Conservation (phyloP, 306 rosid genomes). For the Betula pendula region DNA sequence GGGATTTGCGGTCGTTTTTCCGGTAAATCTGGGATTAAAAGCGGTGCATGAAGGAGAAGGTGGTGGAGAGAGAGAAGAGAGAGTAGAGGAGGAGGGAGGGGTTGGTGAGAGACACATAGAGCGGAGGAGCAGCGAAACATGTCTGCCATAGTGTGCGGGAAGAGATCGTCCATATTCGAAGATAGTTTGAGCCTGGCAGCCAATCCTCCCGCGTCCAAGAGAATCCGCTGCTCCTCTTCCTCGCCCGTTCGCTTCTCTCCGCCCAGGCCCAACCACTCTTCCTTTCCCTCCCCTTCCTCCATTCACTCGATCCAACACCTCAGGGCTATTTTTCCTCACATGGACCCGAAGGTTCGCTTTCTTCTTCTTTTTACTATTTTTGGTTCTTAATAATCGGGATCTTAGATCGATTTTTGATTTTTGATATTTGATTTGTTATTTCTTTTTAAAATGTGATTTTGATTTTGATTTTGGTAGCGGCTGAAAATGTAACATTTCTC, state of each 20-base stretch:
- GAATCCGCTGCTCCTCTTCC: slow-evolving; percentile 64
- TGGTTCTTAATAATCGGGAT: background rate
- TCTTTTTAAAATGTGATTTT: background rate
- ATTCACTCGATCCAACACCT: slow-evolving; percentile 53
- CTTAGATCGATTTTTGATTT: background rate
- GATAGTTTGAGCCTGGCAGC: slow-evolving; percentile 41
- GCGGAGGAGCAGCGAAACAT: slow-evolving; percentile 67
- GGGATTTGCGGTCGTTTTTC: background rate
- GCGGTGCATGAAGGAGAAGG: slow-evolving; percentile 21
- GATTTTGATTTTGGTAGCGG: background rate
- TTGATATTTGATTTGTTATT: background rate
- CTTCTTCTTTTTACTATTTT: background rate
- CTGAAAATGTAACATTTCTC: too few species aligned
- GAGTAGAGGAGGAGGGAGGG: slow-evolving; percentile 35
- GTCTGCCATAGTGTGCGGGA: slow-evolving; percentile 97
- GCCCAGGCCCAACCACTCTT: slow-evolving; percentile 29
- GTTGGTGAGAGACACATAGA: slow-evolving; percentile 34
- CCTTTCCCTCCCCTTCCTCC: slow-evolving; percentile 26
- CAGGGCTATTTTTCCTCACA: slow-evolving; percentile 58
- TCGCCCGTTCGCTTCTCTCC: slow-evolving; percentile 58
- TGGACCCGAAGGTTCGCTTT: slow-evolving; percentile 68
- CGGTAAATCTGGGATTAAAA: background rate
- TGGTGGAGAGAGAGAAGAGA: slow-evolving; percentile 7
- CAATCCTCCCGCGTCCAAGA: slow-evolving; percentile 58
- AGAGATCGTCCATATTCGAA: slow-evolving; percentile 86